A percentile compares a stretch with the other conserved stretches of the same genome.
These are phyloP conservation scores for Sutorius eximius DNA, from an alignment of 1,284 basidiomycete species.

Conservation along the genomic window DNA sequence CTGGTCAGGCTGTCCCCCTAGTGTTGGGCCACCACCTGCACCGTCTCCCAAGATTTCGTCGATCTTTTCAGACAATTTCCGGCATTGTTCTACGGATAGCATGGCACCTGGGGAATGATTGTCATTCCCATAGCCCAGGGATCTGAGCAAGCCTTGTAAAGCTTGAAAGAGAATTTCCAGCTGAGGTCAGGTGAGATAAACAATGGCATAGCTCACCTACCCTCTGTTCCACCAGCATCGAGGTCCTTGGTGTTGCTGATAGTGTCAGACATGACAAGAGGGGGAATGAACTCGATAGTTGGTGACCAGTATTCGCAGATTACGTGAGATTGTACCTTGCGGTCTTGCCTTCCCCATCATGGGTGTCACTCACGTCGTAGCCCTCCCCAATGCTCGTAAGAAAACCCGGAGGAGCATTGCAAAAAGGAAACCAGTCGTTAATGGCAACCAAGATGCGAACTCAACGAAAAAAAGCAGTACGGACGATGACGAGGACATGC, in stretches of 20 bases:
- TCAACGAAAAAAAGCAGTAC: constrained; percentile 7
- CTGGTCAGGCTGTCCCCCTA: constrained; percentile 58
- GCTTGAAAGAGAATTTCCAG: constrained; percentile 35
- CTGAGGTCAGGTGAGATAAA: constrained; percentile 6
- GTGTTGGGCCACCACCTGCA: constrained; percentile 36
- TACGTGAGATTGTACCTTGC: constrained; percentile 16
- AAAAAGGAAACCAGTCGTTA: constrained; percentile 42
- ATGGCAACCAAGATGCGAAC: constrained; percentile 15
- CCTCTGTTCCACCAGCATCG: constrained; percentile 21
- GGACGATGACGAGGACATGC: constrained; percentile 41
- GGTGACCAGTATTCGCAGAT: background rate
- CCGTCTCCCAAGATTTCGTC: constrained; percentile 58
- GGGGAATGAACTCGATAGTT: background rate
- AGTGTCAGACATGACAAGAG: constrained; percentile 22
- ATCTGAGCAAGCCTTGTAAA: constrained; percentile 52
- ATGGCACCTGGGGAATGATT: constrained; percentile 32
- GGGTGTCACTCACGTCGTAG: constrained; percentile 53
- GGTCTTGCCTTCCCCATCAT: constrained; percentile 36
- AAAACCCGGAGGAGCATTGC: constrained; percentile 58
- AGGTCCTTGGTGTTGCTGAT: constrained; percentile 21
- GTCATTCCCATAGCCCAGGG: constrained; percentile 42
- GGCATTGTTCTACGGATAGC: constrained; percentile 49
- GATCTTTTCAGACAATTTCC: constrained; percentile 59
- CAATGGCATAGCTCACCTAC: constrained; percentile 15
- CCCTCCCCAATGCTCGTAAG: constrained; percentile 36